Base-by-base conservation (phyloP, 352 stramenopile species). In the Pythium rhizo-oryzae region DNA sequence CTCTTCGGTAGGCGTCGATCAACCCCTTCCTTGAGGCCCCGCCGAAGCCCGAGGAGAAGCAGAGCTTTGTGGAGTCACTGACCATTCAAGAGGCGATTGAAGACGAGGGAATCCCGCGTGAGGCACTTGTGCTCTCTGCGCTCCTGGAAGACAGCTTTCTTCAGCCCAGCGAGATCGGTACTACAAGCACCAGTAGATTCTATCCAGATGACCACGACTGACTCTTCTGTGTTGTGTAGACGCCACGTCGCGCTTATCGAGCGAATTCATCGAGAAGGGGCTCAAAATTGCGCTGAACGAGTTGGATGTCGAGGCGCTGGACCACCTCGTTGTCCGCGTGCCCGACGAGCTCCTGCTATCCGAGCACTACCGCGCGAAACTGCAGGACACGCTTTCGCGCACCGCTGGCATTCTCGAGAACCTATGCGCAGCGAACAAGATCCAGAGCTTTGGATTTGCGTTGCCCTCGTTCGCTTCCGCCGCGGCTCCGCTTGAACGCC, bases 391-490 rank as follows among this genome's bases (percentile, higher is more conserved):
- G 30, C 55, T 93, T 1, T 50, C 65, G 4, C 44, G 54, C 12
- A 65, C 77, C 3, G 77, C 81, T 16, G 75, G 85, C 24, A 46
- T 30, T 12, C 61, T 93, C 15, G 78, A 89, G 53, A 55, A 6
- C 3, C 54, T 93, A 0, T 82, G 82, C 33, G 43, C 60, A 1
- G 59, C 80, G 11, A 74, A 75, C 30, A 80, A 84, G 59, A 70
- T 90, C 56, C 79, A 86, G 69, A 92, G 82, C 71, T 92, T 81
- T 44, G 85, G 84, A 21, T 93, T 89, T 62, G 76, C 77, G 18
- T 50, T 90, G 56, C 63, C 62, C 12, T 44, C 37, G 4, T 59
- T 64, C n/a, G 61, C 64, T 4, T 56, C 30, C 0, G 58, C 70
- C 24, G 43, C 63, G 5, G 55, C 68, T 33, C 39, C 56, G 6